Evolutionary conservation across 176 grass and related monocot species (phyloP), one percentile per base, ranked within the genome.

Genomic region (Triticum monococcum): DNA sequence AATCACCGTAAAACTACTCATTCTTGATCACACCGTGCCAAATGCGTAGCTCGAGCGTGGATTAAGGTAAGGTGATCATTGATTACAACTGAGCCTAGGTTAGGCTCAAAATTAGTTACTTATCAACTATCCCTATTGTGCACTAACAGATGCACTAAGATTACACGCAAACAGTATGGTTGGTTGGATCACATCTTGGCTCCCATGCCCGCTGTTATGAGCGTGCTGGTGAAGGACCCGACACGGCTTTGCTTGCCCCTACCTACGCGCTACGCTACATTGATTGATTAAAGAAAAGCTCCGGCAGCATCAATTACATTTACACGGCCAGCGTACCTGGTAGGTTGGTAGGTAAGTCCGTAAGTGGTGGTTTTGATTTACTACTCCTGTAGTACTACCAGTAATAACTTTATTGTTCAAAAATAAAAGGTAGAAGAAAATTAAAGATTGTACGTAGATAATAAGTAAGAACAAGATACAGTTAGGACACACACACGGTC

Each of bases 241-340:
- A 83, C 87, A 84, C 16, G 28, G 22, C 24, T 64, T 70, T 59
- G 35, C 13, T 24, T 74, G 68, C 68, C 78, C 50, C 64, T 60
- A 69, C 84, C 66, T 86, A 79, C 67, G 30, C 35, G 68, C 56
- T 63, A 73, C 52, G 24, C 45, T 17, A 23, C 71, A 87, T 89
- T 86, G 20, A 77, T 77, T 63, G 8, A 35, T 25, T 54, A 72
- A 23, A 72, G 36, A n/a, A 5, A 5, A 37, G 9, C 10, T 35
- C 31, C 17, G 57, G 7, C 77, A 26, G 35, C 50, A 45, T 50
- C 68, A 8, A 75, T 80, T 72, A 64, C 26, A 72, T 56, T 31
- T 40, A 84, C 74, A 83, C 28, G 72, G 10, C 16, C 63, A n/a
- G 78, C 23, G 14, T 23, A 26, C 11, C 28, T 8, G 60, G 78